These are phyloP conservation scores for Russula ochroleuca DNA, from an alignment of 768 basidiomycete species.

Conservation along the genomic window DNA sequence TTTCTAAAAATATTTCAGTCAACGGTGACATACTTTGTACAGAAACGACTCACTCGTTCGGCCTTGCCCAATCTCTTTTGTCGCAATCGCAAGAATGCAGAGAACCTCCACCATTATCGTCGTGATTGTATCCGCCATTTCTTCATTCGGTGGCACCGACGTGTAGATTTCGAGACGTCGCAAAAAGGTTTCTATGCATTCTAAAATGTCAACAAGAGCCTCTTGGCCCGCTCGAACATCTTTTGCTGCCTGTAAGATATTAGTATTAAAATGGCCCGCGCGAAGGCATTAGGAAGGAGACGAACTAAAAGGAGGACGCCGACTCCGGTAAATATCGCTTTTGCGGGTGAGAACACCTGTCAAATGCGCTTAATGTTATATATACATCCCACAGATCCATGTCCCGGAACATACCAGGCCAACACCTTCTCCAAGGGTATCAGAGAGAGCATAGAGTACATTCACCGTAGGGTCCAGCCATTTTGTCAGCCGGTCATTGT, in stretches of 20 bases:
- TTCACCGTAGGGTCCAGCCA: neutral
- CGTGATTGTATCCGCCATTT: neutral
- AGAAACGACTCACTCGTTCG: neutral
- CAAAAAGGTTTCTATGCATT: neutral
- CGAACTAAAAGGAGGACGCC: neutral
- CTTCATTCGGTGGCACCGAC: neutral
- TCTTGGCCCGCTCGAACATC: neutral
- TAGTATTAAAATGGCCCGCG: neutral
- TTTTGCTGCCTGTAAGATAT: neutral
- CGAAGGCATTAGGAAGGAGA: neutral
- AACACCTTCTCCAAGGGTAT: neutral
- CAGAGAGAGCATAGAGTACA: no score
- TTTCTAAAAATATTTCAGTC: neutral
- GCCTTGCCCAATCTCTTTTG: neutral
- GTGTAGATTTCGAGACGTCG: neutral
- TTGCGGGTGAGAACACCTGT: neutral
- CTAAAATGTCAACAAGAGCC: neutral
- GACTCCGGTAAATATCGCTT: neutral
- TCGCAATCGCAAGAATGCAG: neutral
- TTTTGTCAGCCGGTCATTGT: neutral
- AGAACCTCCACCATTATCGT: constrained; percentile 3
- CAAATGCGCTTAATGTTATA: neutral
- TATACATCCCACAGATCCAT: no score
- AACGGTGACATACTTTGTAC: neutral
- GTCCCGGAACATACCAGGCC: neutral